A percentile compares a stretch with the other conserved stretches of the same genome.
Evolutionary conservation across 345 rosid genomes (phyloP).

Genomic region (Corchorus olitorius): DNA sequence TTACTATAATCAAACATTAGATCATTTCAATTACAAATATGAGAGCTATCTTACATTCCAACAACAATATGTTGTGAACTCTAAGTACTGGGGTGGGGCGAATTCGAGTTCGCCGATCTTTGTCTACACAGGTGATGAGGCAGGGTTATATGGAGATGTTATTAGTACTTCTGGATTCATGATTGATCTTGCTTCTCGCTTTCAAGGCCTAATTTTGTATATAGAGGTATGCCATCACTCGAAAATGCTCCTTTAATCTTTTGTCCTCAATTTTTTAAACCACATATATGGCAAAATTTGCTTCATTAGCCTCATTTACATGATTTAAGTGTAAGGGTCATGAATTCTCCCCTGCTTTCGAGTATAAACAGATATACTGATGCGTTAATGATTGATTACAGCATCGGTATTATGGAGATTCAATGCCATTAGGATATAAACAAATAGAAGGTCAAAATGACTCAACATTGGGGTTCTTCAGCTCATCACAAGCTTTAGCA

Average conservation of each 20-base stretch:
- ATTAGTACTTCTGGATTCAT: neutral
- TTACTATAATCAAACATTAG: constrained; percentile 34
- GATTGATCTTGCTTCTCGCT: neutral
- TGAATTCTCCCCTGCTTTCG: too few species aligned
- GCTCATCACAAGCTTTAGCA: constrained; percentile 41
- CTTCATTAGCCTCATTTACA: too few species aligned
- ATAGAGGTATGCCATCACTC: neutral
- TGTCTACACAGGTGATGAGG: neutral
- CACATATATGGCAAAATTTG: too few species aligned
- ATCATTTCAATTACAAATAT: constrained; percentile 35
- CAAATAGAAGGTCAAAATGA: constrained; percentile 24
- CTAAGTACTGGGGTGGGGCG: constrained; percentile 26
- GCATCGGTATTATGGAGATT: constrained; percentile 45
- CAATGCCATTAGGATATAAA: constrained; percentile 32
- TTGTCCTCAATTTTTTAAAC: too few species aligned
- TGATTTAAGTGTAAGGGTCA: too few species aligned
- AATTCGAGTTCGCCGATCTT: neutral
- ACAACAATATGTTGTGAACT: constrained; percentile 28
- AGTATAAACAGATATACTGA: neutral
- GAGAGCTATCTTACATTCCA: constrained; percentile 26
- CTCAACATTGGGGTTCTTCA: constrained; percentile 33
- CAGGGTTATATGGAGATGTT: neutral
- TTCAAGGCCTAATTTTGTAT: neutral
- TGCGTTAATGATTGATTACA: neutral
- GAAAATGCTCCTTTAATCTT: too few species aligned